Conservation (phyloP, 2,329 filamentous ascomycete species). For the Ascosphaera aggregata region DNA sequence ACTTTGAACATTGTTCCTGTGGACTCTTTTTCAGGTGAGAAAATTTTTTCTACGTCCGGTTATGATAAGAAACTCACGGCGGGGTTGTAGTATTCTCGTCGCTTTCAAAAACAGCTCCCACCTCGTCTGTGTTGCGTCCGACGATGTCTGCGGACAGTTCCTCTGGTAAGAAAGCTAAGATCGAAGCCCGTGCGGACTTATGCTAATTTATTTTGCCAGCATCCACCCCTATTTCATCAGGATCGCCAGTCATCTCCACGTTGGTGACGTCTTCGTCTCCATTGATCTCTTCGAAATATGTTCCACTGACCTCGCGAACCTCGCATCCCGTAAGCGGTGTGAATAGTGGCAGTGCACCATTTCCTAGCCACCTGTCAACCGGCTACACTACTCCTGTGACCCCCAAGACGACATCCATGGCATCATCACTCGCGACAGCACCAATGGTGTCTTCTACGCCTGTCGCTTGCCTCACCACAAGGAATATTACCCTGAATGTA, state of each 20-base stretch:
- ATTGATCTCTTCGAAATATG: constrained; percentile 3
- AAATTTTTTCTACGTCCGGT: neutral
- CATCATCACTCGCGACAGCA: constrained; percentile 1
- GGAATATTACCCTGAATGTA: constrained; percentile 6
- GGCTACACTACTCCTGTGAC: neutral
- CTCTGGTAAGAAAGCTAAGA: no score
- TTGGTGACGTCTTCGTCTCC: no score
- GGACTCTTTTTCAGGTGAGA: neutral
- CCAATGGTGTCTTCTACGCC: constrained; percentile 1
- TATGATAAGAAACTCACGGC: neutral
- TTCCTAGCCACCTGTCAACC: neutral
- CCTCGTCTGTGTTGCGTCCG: no score
- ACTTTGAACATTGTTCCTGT: neutral
- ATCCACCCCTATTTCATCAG: no score
- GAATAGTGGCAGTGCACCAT: neutral
- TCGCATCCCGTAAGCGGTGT: no score
- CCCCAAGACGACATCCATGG: neutral
- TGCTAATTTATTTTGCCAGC: no score
- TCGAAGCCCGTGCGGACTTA: no score
- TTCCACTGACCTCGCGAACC: constrained; percentile 3
- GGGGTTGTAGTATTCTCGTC: neutral
- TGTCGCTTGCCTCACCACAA: constrained; percentile 5
- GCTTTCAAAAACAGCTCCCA: no score
- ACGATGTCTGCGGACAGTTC: no score
- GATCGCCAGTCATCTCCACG: no score